phyloP scores from a whole-genome alignment of 108 stramenopile genomes.

The Cylindrotheca fusiformis region DNA sequence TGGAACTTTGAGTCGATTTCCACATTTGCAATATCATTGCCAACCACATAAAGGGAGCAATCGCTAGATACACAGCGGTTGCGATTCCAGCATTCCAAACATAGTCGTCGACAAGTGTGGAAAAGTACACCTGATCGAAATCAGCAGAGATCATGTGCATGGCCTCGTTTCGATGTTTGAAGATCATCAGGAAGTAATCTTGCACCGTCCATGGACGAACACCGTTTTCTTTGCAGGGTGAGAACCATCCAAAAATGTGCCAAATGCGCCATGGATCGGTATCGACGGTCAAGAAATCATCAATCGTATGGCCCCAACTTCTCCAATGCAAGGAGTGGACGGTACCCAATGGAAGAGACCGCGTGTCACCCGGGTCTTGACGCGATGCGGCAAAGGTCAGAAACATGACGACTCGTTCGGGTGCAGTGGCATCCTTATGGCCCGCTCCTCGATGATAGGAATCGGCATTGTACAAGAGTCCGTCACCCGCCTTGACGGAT shows the following conservation, averaged over 20 bases:
- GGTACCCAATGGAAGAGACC: neutral
- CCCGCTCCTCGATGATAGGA: constrained; percentile 19
- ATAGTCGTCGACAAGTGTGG: neutral
- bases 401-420: neutral
- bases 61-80: neutral
- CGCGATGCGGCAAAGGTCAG: neutral
- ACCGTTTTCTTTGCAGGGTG: neutral
- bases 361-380: neutral
- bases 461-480: constrained; percentile 12
- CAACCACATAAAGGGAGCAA: neutral
- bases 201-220: neutral
- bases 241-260: neutral
- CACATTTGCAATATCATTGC: neutral
- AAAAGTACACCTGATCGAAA: neutral
- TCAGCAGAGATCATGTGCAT: constrained; percentile 1
- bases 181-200: neutral
- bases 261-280: neutral
- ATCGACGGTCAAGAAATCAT: neutral
- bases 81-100: neutral
- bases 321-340: neutral
- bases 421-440: constrained; percentile 5
- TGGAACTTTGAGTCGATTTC: too few relatives aligned
- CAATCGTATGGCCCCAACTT: constrained; percentile 1
- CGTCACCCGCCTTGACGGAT: constrained; percentile 19
- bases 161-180: neutral